Percentiles rank a stretch among this genome's conserved stretches.
These are phyloP conservation scores for Fusarium sp. DNA, from an alignment of 2,329 filamentous ascomycete species.

Conservation along the genomic window DNA sequence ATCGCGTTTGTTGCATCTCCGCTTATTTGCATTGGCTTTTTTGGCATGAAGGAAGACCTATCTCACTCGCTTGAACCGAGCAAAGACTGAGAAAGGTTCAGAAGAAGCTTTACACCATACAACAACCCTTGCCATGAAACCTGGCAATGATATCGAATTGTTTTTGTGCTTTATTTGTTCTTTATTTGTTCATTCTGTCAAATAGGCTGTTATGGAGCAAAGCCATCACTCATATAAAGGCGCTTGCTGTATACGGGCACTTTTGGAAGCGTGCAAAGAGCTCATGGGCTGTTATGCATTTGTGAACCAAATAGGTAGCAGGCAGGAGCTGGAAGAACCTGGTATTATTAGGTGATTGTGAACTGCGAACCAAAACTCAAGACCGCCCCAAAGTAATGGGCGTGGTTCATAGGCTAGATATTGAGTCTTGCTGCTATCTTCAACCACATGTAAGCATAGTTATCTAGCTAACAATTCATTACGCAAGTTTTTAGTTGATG, in stretches of 20 bases:
- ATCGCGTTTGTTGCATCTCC: constrained; percentile 49
- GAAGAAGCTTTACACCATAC: background rate
- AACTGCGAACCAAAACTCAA: background rate
- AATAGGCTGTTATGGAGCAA: background rate
- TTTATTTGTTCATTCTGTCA: background rate
- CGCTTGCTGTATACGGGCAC: background rate
- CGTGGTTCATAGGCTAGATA: background rate
- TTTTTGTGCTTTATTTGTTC: background rate
- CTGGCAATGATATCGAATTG: background rate
- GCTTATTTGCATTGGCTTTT: constrained; percentile 45
- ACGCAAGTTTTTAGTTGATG: background rate
- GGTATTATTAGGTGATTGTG: background rate
- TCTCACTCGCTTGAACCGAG: background rate
- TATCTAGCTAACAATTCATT: background rate
- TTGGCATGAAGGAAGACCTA: background rate
- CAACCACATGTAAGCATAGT: background rate
- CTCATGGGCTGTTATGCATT: background rate
- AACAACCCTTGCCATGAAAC: background rate
- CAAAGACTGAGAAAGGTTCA: background rate
- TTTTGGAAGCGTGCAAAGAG: background rate
- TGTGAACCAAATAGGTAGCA: background rate
- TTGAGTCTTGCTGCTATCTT: background rate
- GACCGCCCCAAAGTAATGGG: background rate
- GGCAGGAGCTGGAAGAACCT: background rate
- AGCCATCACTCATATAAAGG: background rate